Evolutionary conservation across 2,329 filamentous ascomycete genomes (phyloP), one percentile per base, ranked within the genome.

Genomic region (Arthrobotrys entomopaga): DNA sequence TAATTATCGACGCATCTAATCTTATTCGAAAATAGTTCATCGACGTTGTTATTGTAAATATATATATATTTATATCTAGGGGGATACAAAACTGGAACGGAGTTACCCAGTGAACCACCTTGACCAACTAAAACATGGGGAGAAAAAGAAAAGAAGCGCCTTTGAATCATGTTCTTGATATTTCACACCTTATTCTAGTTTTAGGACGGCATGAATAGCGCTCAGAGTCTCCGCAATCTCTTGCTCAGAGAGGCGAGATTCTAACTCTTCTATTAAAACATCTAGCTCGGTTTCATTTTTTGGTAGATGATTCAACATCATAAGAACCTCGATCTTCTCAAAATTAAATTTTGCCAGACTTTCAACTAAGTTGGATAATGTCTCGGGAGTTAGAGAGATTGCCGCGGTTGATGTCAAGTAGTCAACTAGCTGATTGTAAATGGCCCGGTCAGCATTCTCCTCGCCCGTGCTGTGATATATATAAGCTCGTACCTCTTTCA

Each of bases 271-370:
- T 38, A 91, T 83, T 57, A 90, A 83, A 15, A 86, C 86, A 78
- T 88, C 88, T 77, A 91, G 82, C 52, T 85, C 84, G 2, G 85
- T 85, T 29, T 84, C 82, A 26, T 84, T 86, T 20, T 84, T 83
- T 0, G 89, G 89, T 10, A 89, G 85, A 49, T 89, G 81, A 79
- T 91, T 91, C 77, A 90, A 80, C 54, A 91, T 86, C 86, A 90
- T 89, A 79, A 91, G 82, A 64, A 89, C 82, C 81, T 91, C 89
- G 63, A 87, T 87, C 82, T 91, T 91, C 81, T 87, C 86, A 65
- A 91, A 84, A 52, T 87, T 84, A 80, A 85, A 89, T 0, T 82
- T 83, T 10, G 84, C 84, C 57, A 91, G 82, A 22, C 82, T 83
- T 78, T 86, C 81, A 46, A 90, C 82, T 46, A 91, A 84, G 22